Evolutionary conservation across 805 yeast species (phyloP).

Genomic region (Candida boidinii): DNA sequence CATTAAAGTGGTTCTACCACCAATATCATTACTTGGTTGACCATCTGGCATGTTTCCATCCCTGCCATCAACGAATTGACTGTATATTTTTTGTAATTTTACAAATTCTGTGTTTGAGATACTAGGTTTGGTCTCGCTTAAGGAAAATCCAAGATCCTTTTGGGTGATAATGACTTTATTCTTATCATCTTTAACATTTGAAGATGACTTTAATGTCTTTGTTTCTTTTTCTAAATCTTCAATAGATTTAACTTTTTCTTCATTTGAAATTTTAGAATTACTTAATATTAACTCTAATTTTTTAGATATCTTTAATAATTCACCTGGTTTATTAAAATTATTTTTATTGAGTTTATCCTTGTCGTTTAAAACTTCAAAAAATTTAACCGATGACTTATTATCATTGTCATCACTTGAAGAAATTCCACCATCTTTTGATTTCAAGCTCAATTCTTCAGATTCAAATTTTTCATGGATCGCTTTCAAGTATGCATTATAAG

Average conservation of each 20-base stretch:
- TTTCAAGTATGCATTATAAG: conserved; percentile 83
- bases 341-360: conserved; percentile 1
- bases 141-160: conserved; percentile 51
- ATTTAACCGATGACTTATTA: conserved; percentile 8
- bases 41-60: conserved; percentile 90
- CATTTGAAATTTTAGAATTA: conserved; percentile 7
- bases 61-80: conserved; percentile 58
- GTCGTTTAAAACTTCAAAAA: conserved; percentile 11
- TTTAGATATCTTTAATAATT: conserved; percentile 10
- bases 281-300: conserved; percentile 12
- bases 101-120: conserved; percentile 64
- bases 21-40: conserved; percentile 67
- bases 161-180: conserved; percentile 37
- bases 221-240: conserved; percentile 38
- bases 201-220: conserved; percentile 8
- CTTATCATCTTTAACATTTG: conserved; percentile 4
- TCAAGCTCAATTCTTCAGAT: conserved; percentile 27
- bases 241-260: conserved; percentile 10
- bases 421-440: conserved; percentile 4
- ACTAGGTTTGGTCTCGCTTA: conserved; percentile 79
- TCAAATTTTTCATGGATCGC: conserved; percentile 71
- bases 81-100: conserved; percentile 58
- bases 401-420: conserved; percentile 1
- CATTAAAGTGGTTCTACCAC: conserved; percentile 80
- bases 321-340: conserved; percentile 1